These are phyloP conservation scores for Pachyrhizus erosus DNA, from an alignment of 306 rosid species.

Conservation along the genomic window DNA sequence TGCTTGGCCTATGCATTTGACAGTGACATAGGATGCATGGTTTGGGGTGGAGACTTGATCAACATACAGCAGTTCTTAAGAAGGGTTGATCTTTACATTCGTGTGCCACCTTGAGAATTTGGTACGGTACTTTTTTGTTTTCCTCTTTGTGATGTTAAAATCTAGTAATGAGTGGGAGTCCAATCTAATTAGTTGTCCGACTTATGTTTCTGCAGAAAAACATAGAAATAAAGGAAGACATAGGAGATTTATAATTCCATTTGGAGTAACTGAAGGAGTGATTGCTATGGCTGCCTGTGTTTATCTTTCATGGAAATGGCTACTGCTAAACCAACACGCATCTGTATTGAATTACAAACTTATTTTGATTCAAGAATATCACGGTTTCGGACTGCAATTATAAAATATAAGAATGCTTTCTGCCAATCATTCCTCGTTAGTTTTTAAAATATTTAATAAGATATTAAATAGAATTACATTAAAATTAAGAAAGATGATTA, in stretches of 20 bases:
- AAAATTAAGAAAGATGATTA: too few species aligned
- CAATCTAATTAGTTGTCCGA: not conserved
- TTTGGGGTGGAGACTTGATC: conserved; percentile 4
- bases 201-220: conserved; percentile 1
- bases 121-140: conserved; percentile 27
- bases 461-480: too few species aligned
- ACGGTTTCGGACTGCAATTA: not conserved
- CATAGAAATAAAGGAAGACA: not conserved
- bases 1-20: conserved; percentile 36
- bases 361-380: not conserved
- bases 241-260: not conserved
- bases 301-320: not conserved
- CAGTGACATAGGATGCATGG: conserved; percentile 35
- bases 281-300: not conserved
- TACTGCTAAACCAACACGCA: conserved; percentile 10
- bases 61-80: conserved; percentile 11
- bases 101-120: conserved; percentile 27
- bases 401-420: too few species aligned
- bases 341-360: too few species aligned
- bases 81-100: conserved; percentile 37
- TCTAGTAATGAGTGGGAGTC: too few species aligned
- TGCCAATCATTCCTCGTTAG: too few species aligned
- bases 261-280: not conserved
- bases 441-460: too few species aligned
- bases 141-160: too few species aligned